Percentiles rank a stretch among this genome's conserved stretches.
phyloP scores from a whole-genome alignment of 2,329 filamentous ascomycete genomes.

The Pezicula carpinea region DNA sequence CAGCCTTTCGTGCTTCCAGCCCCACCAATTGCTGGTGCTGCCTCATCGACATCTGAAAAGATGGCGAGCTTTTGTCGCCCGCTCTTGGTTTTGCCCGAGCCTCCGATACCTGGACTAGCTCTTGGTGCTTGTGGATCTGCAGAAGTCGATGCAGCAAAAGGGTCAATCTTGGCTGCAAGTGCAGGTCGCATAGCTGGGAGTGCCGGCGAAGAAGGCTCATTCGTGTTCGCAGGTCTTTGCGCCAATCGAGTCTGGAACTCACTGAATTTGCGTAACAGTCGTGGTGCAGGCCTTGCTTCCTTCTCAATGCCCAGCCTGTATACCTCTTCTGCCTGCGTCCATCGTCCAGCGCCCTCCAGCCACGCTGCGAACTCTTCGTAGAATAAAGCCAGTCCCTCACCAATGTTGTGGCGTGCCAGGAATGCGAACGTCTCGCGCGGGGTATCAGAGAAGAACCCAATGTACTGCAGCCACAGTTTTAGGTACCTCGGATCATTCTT shows the following conservation, averaged over 20 bases:
- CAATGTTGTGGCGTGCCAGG: conserved; percentile 81
- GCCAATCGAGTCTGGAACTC: conserved; percentile 82
- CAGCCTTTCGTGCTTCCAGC: conserved; percentile 65
- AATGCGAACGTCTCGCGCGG: conserved; percentile 91
- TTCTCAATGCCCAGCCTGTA: conserved; percentile 86
- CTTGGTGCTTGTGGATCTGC: conserved; percentile 63
- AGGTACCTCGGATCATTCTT: conserved; percentile 93
- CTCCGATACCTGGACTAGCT: conserved; percentile 41
- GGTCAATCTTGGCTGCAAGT: conserved; percentile 79
- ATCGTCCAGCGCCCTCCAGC: conserved; percentile 79
- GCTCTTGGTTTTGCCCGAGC: conserved; percentile 52
- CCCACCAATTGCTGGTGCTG: conserved; percentile 49
- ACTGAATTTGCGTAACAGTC: conserved; percentile 81
- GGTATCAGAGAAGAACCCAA: conserved; percentile 86
- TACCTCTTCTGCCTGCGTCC: conserved; percentile 90
- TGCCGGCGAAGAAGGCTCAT: conserved; percentile 78
- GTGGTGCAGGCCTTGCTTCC: conserved; percentile 76
- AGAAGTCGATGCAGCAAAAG: conserved; percentile 58
- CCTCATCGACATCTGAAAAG: conserved; percentile 73
- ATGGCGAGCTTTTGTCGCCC: conserved; percentile 81
- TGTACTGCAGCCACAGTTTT: conserved; percentile 91
- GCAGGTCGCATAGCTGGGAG: conserved; percentile 79
- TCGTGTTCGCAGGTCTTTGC: conserved; percentile 55
- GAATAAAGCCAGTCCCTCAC: conserved; percentile 81
- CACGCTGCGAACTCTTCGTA: conserved; percentile 97